These are phyloP conservation scores for Geotrichum ghanense DNA, from an alignment of 805 yeast genomes.

Conservation along the genomic window DNA sequence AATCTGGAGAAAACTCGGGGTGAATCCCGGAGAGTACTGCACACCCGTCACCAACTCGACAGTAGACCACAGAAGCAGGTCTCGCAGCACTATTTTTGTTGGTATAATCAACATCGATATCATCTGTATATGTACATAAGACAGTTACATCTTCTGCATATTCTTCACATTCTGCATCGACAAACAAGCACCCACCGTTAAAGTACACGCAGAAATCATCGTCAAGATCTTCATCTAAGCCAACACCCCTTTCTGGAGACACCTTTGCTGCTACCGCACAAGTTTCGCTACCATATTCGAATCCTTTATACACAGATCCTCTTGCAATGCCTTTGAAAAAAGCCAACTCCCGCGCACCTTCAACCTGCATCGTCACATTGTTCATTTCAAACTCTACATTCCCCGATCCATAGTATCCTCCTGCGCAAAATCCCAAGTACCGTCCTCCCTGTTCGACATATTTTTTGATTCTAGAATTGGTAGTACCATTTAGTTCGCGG, in stretches of 20 bases:
- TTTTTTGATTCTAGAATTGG: conserved; percentile 47
- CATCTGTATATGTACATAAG: conserved; percentile 54
- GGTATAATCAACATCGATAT: conserved; percentile 37
- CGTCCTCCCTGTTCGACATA: conserved; percentile 71
- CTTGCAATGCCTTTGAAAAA: conserved; percentile 75
- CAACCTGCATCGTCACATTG: conserved; percentile 56
- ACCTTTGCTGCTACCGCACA: conserved; percentile 60
- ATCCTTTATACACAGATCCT: conserved; percentile 77
- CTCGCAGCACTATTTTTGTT: conserved; percentile 6
- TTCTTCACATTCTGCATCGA: conserved; percentile 47
- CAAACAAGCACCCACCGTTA: conserved; percentile 87
- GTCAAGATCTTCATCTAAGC: not conserved
- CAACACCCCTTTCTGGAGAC: conserved; percentile 24
- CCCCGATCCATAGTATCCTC: conserved; percentile 74
- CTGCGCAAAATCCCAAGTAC: conserved; percentile 86
- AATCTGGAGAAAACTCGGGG: conserved; percentile 67
- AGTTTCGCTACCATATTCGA: conserved; percentile 58
- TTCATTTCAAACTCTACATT: conserved; percentile 80
- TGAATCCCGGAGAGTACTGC: conserved; percentile 79
- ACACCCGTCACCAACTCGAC: conserved; percentile 60
- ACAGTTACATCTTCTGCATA: conserved; percentile 47
- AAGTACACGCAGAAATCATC: conserved; percentile 35
- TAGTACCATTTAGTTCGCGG: conserved; percentile 54
- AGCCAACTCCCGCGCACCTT: conserved; percentile 71
- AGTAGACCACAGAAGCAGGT: conserved; percentile 63